Base-by-base conservation (phyloP, 2,329 filamentous ascomycete species). In the Penicillium sumatraense region DNA sequence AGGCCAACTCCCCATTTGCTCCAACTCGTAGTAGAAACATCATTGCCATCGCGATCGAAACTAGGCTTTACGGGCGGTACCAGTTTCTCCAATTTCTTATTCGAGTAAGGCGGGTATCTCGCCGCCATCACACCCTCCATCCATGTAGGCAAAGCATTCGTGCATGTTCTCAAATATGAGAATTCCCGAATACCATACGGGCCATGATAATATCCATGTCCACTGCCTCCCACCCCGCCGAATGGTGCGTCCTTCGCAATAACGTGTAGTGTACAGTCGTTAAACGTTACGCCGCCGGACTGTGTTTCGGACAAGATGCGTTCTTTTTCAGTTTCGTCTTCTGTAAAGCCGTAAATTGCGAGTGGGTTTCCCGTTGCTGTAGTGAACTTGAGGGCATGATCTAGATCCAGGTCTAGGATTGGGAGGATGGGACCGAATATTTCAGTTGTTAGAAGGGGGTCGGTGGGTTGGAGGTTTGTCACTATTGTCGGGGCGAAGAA, bases 261-360 rank as follows among this genome's bases (percentile, higher is more conserved):
- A 45, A 71, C 70, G 57, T 83, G 81, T 38, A 80, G 68, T 57
- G 76, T 72, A 35, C 74, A 70, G 60, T 82, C 80, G 63, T 83
- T 83, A 65, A 82, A 69, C 11, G 79, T 81, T 49, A 82, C 80
- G 16, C 80, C 80, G 6, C 81, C 81, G 5, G 80, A 82, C 14
- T 61, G 63, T n/a, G 73, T 76, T 33, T 62, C 56, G 49, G 61
- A 54, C 36, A 66, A 54, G 38, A 63, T 70, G 42, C 68, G 65
- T 14, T 71, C 60, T 44, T 75, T 73, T 53, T 79, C 75, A 1
- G 60, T 49, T 16, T 69, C 52, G 29, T 72, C 63, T 10, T 69
- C 58, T 36, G 70, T 75, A 61, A 80, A 79, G 26, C 74, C 70
- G 61, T 80, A 80, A 14, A 79, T 61, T 1, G 70, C 76, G 2